These are phyloP conservation scores for Globisporangium nodosum DNA, from an alignment of 352 stramenopile species.

Conservation along the genomic window DNA sequence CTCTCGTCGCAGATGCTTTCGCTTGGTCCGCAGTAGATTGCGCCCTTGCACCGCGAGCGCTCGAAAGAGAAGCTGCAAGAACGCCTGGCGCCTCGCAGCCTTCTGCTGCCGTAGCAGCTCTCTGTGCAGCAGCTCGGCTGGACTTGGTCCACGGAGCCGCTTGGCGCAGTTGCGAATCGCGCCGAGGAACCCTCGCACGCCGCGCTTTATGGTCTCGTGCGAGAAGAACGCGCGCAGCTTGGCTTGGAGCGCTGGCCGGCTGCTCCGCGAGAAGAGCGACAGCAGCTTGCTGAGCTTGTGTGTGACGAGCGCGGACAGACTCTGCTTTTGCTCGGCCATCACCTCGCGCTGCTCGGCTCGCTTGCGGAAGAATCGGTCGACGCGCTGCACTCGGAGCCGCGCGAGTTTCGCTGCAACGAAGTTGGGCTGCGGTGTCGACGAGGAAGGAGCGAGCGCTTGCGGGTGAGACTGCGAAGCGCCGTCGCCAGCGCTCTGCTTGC, in stretches of 20 bases:
- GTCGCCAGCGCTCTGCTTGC: not conserved
- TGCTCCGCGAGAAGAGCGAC: conserved; percentile 9
- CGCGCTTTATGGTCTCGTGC: not conserved
- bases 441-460: not conserved
- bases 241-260: not conserved
- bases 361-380: conserved; percentile 5
- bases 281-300: conserved; percentile 5
- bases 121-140: conserved; percentile 7
- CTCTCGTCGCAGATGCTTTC: conserved; percentile 6
- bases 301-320: not conserved
- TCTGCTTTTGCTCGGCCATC: not conserved
- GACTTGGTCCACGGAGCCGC: conserved; percentile 1
- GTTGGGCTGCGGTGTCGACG: not conserved
- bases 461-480: not conserved
- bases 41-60: conserved; percentile 7
- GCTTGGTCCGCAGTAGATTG: conserved; percentile 8
- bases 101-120: conserved; percentile 6
- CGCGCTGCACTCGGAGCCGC: not conserved
- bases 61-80: conserved; percentile 2
- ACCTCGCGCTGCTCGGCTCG: conserved; percentile 7
- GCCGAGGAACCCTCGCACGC: not conserved
- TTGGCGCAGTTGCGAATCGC: conserved; percentile 4
- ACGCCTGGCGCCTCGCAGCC: not conserved
- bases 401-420: not conserved
- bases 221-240: conserved; percentile 7